Conservation (phyloP, 2,329 filamentous ascomycete species). For the Onygena corvina region DNA sequence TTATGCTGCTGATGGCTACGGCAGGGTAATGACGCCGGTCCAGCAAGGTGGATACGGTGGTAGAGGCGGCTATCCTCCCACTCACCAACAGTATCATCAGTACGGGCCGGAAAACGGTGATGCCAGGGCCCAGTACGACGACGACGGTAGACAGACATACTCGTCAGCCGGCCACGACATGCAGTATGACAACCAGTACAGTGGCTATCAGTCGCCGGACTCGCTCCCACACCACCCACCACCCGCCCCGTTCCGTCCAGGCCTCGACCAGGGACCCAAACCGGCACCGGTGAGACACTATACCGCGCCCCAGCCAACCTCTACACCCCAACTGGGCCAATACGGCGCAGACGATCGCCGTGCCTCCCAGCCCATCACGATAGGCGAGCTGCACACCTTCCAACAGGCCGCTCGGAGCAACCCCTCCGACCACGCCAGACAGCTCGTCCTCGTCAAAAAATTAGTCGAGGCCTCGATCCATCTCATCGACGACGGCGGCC, state of each 20-base stretch:
- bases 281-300: conserved; percentile 45
- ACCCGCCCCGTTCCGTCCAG: conserved; percentile 39
- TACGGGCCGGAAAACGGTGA: conserved; percentile 2
- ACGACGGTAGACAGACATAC: not conserved
- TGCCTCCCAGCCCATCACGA: conserved; percentile 43
- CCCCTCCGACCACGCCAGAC: conserved; percentile 57
- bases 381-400: conserved; percentile 63
- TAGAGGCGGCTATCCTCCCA: conserved; percentile 5
- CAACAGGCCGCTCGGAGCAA: conserved; percentile 58
- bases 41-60: conserved; percentile 1
- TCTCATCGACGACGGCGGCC: conserved; percentile 63
- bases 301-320: conserved; percentile 18
- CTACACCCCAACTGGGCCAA: not conserved
- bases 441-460: conserved; percentile 66
- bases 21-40: conserved; percentile 13
- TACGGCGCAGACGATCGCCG: not conserved
- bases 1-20: conserved; percentile 8
- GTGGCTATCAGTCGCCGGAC: conserved; percentile 37
- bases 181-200: conserved; percentile 10
- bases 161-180: conserved; percentile 9
- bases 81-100: not conserved
- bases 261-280: conserved; percentile 35
- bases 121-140: not conserved
- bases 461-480: conserved; percentile 73
- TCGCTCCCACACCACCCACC: conserved; percentile 44